Conservation (phyloP, 495 filamentous ascomycete species). For the Neurospora sp. region DNA sequence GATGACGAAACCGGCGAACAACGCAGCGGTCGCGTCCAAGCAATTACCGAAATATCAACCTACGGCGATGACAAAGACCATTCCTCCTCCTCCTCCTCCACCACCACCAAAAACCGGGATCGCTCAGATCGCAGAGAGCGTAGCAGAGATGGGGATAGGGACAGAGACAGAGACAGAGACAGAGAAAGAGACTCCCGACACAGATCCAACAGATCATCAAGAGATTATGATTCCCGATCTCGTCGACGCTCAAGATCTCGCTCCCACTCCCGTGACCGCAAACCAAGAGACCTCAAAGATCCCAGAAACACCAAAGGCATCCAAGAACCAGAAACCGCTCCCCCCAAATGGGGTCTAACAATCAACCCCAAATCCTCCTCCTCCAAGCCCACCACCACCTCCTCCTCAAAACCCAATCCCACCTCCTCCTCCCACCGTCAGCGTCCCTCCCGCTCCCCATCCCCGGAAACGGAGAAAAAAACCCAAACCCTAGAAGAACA, state of each 20-base stretch:
- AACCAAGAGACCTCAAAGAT: not conserved
- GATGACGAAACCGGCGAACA: not conserved
- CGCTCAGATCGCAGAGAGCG: not conserved
- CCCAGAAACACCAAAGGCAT: not conserved
- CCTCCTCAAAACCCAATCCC: too few relatives aligned
- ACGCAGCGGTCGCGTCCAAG: not conserved
- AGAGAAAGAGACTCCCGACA: not conserved
- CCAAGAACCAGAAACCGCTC: not conserved
- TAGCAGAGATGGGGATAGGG: not conserved
- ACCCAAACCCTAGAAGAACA: constrained; percentile 53
- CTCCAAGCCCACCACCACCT: not conserved
- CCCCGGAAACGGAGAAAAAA: constrained; percentile 12
- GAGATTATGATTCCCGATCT: not conserved
- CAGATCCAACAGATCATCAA: not conserved
- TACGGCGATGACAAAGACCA: not conserved
- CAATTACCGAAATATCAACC: not conserved
- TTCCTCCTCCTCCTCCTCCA: too few relatives aligned
- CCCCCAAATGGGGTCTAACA: not conserved
- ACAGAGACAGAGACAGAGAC: not conserved
- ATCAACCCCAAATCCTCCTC: not conserved
- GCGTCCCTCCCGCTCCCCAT: not conserved
- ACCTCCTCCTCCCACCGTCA: not conserved
- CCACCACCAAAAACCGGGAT: not conserved
- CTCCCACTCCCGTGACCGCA: not conserved
- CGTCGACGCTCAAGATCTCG: not conserved